Conservation (phyloP, 2,329 filamentous ascomycete species). For the Pyricularia sp. region DNA sequence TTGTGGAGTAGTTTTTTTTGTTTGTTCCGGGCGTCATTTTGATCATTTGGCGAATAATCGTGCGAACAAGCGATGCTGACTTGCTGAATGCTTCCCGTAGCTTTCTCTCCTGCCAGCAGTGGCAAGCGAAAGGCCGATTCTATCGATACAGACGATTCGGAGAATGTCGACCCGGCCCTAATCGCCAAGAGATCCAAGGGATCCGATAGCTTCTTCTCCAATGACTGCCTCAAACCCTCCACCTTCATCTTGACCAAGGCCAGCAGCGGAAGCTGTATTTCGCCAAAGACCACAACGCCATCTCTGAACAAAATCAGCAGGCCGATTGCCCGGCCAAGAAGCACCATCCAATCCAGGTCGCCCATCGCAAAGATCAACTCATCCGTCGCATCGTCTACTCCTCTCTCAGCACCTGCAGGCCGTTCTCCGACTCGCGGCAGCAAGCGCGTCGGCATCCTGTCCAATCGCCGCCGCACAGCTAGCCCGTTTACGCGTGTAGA, state of each 20-base stretch:
- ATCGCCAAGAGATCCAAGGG: slow-evolving; percentile 53
- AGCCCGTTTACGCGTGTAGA: slow-evolving; percentile 60
- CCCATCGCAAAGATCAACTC: slow-evolving; percentile 37
- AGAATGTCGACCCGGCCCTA: slow-evolving; percentile 51
- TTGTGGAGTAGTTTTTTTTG: background rate
- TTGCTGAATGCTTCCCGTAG: slow-evolving; percentile 18
- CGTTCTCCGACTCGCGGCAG: slow-evolving; percentile 64
- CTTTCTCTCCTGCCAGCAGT: slow-evolving; percentile 25
- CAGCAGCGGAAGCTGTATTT: background rate
- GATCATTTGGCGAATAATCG: background rate
- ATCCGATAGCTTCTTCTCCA: slow-evolving; percentile 27
- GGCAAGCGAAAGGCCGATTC: slow-evolving; percentile 51
- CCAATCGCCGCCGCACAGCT: slow-evolving; percentile 52
- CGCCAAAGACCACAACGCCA: slow-evolving; percentile 13
- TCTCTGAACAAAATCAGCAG: slow-evolving; percentile 20
- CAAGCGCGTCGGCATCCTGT: slow-evolving; percentile 61
- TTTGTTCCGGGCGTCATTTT: background rate
- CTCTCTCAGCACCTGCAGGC: slow-evolving; percentile 62
- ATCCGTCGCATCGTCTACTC: slow-evolving; percentile 24
- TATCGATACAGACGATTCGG: slow-evolving; percentile 41
- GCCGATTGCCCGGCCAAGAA: slow-evolving; percentile 23
- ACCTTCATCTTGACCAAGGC: slow-evolving; percentile 35
- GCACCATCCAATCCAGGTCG: slow-evolving; percentile 42
- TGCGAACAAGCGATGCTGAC: background rate
- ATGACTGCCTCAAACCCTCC: slow-evolving; percentile 40